These are phyloP conservation scores for Clonostachys rosea DNA, from an alignment of 2,329 filamentous ascomycete genomes.

Conservation along the genomic window DNA sequence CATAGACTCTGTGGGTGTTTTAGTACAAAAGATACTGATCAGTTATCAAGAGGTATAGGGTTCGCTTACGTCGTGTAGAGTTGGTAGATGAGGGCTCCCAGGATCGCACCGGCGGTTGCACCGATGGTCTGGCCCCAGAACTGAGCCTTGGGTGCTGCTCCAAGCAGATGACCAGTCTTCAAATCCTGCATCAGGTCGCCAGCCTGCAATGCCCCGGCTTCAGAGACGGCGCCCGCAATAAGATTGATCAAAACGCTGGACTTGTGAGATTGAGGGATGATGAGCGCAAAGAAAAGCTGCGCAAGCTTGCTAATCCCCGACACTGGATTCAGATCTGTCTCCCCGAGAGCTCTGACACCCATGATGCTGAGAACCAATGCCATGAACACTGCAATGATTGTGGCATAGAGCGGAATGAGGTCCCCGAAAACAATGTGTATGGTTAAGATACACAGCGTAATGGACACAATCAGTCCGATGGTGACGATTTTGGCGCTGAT, in stretches of 20 bases:
- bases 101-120: slow-evolving; percentile 76
- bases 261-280: slow-evolving; percentile 74
- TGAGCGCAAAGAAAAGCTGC: slow-evolving; percentile 89
- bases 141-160: slow-evolving; percentile 88
- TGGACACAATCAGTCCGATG: slow-evolving; percentile 71
- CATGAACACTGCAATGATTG: slow-evolving; percentile 74
- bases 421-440: slow-evolving; percentile 81
- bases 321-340: slow-evolving; percentile 95
- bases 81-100: slow-evolving; percentile 82
- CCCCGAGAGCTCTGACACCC: slow-evolving; percentile 63
- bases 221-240: slow-evolving; percentile 75
- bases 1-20: slow-evolving; percentile 61
- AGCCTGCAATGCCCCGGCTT: slow-evolving; percentile 73
- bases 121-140: slow-evolving; percentile 97
- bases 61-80: slow-evolving; percentile 65
- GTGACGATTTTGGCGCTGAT: slow-evolving; percentile 68
- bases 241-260: slow-evolving; percentile 94
- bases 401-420: slow-evolving; percentile 75
- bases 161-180: slow-evolving; percentile 90
- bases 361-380: slow-evolving; percentile 75
- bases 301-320: slow-evolving; percentile 96
- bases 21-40: background rate
- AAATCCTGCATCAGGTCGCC: slow-evolving; percentile 96
- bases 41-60: background rate
- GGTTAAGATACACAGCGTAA: slow-evolving; percentile 74